phyloP scores from a whole-genome alignment of 257 asterid genomes.

The Jasminum sambac region DNA sequence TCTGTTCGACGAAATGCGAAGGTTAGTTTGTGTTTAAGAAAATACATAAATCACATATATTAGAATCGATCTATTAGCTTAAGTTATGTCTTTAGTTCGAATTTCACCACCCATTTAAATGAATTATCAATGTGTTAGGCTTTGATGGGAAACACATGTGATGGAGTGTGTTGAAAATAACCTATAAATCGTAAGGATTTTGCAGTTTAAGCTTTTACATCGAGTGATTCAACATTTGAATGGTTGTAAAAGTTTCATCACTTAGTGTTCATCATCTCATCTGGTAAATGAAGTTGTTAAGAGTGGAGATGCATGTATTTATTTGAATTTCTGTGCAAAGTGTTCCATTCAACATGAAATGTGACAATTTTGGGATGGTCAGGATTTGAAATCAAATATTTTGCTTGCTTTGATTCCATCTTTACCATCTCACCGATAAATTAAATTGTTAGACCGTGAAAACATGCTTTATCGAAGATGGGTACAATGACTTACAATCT shows the following conservation, averaged over 20 bases:
- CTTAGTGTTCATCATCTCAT: not conserved
- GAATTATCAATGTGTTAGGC: too few relatives aligned
- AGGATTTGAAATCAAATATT: too few relatives aligned
- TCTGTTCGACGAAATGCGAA: conserved; percentile 13
- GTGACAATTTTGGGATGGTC: not conserved
- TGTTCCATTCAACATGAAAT: not conserved
- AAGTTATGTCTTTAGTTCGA: too few relatives aligned
- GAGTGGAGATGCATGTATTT: not conserved
- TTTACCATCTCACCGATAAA: not conserved
- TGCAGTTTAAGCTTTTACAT: too few relatives aligned
- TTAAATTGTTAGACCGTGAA: not conserved
- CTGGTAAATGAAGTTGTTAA: not conserved
- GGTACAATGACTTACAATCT: conserved; percentile 28
- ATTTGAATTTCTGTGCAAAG: not conserved
- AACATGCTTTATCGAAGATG: not conserved
- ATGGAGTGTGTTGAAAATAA: too few relatives aligned
- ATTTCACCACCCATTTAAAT: too few relatives aligned
- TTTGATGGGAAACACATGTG: too few relatives aligned
- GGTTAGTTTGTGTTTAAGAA: not conserved
- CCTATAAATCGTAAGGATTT: too few relatives aligned
- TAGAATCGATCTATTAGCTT: too few relatives aligned
- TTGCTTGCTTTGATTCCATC: not conserved
- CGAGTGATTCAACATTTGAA: not conserved
- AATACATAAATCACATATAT: too few relatives aligned
- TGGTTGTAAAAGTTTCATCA: not conserved